Percentiles rank a stretch among this genome's conserved stretches.
Conservation (phyloP, 2,329 filamentous ascomycete species). For the Curvularia sp. region DNA sequence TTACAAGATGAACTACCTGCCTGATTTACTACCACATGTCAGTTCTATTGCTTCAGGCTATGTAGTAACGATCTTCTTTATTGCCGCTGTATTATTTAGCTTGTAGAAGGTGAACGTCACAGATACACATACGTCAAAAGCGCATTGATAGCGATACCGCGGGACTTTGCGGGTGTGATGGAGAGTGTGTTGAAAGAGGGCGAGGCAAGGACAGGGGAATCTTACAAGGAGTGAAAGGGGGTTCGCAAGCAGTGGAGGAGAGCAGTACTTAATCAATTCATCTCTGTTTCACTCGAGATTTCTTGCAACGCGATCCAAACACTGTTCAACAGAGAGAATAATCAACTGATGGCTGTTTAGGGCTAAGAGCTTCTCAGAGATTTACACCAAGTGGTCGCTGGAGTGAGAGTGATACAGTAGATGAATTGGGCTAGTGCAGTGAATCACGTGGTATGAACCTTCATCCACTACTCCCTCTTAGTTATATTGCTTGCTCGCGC, state of each 20-base stretch:
- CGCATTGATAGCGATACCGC: conserved; percentile 66
- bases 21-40: conserved; percentile 4
- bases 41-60: conserved; percentile 9
- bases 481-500: neutral
- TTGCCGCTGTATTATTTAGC: neutral
- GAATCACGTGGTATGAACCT: too few relatives aligned
- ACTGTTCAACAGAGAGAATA: too few relatives aligned
- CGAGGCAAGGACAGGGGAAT: conserved; percentile 56
- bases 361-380: too few relatives aligned
- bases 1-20: conserved; percentile 8
- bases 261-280: neutral
- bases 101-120: conserved; percentile 12
- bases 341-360: too few relatives aligned
- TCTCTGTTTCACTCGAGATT: neutral
- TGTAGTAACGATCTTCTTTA: neutral
- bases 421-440: too few relatives aligned
- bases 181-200: conserved; percentile 54
- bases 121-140: conserved; percentile 63
- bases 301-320: neutral
- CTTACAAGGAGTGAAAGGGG: conserved; percentile 54
- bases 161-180: conserved; percentile 57
- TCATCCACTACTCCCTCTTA: too few relatives aligned
- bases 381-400: too few relatives aligned
- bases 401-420: neutral
- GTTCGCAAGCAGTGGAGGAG: neutral